Conservation (phyloP, 2,329 filamentous ascomycete species). For the Trichoderma sp. region DNA sequence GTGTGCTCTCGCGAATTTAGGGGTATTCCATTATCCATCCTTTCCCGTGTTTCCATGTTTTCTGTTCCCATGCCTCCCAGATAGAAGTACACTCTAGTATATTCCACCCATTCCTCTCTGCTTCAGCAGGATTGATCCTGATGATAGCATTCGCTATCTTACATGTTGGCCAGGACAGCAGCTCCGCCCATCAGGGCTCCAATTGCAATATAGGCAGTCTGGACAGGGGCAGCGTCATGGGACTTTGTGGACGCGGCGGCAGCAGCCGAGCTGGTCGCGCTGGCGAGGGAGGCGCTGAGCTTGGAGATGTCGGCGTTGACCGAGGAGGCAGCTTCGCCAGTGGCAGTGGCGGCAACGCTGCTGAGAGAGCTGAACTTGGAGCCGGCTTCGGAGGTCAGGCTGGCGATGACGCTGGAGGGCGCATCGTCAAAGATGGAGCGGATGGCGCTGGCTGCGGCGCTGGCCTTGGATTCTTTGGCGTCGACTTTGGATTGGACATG, state of each 20-base stretch:
- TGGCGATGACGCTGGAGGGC: conserved; percentile 18
- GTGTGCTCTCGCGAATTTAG: background rate
- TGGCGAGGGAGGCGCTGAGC: conserved; percentile 21
- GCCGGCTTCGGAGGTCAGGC: conserved; percentile 26
- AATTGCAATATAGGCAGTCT: conserved; percentile 44
- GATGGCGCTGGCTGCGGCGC: conserved; percentile 12
- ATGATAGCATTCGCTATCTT: conserved; percentile 21
- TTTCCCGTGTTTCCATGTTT: background rate
- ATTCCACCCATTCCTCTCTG: background rate
- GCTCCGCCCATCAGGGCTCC: conserved; percentile 49
- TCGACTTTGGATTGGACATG: background rate
- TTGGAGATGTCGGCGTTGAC: conserved; percentile 27
- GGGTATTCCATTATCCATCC: conserved; percentile 8
- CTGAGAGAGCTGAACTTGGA: conserved; percentile 28
- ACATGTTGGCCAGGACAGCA: conserved; percentile 46
- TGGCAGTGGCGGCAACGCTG: conserved; percentile 25
- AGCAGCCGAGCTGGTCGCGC: conserved; percentile 24
- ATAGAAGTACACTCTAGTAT: background rate
- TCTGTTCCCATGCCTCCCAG: background rate
- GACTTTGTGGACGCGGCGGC: conserved; percentile 23
- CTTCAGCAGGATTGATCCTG: background rate
- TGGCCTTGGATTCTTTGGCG: conserved; percentile 8
- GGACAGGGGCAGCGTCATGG: conserved; percentile 32
- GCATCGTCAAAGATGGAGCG: conserved; percentile 8
- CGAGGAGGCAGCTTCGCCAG: conserved; percentile 26